phyloP scores from a whole-genome alignment of 179 eudicot genomes.

The Heliamphora pulchella region DNA sequence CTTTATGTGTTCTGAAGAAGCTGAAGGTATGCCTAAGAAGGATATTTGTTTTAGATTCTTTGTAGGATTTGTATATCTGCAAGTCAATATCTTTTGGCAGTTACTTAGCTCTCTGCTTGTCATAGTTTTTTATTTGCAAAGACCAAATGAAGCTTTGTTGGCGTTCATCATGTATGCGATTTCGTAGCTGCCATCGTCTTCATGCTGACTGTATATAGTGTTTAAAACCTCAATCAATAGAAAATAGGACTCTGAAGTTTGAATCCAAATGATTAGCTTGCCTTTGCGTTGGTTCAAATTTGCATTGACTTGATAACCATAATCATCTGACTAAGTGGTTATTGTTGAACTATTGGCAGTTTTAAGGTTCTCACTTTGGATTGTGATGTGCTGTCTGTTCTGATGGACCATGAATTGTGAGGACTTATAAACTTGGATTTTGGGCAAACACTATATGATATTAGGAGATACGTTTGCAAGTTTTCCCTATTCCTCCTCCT shows the following conservation, averaged over 20 bases:
- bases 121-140: not conserved
- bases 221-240: too few species aligned
- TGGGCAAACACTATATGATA: too few species aligned
- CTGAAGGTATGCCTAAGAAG: slow-evolving; percentile 56
- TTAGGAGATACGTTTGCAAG: not conserved
- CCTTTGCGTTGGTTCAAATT: not conserved
- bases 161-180: not conserved
- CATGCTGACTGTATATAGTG: too few species aligned
- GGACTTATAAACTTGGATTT: not conserved
- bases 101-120: not conserved
- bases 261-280: slow-evolving; percentile 2
- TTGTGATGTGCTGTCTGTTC: not conserved
- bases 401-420: not conserved
- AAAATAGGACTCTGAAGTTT: not conserved
- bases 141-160: not conserved
- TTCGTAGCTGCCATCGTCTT: not conserved
- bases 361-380: slow-evolving; percentile 7
- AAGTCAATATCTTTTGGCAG: not conserved
- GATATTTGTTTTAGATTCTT: slow-evolving; percentile 7
- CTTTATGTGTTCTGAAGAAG: slow-evolving; percentile 53
- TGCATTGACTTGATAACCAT: not conserved
- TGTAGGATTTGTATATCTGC: not conserved
- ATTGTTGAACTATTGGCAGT: not conserved
- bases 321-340: not conserved
- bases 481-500: not conserved